Base-by-base conservation (phyloP, 345 rosid species). In the Erucastrum elatum region DNA sequence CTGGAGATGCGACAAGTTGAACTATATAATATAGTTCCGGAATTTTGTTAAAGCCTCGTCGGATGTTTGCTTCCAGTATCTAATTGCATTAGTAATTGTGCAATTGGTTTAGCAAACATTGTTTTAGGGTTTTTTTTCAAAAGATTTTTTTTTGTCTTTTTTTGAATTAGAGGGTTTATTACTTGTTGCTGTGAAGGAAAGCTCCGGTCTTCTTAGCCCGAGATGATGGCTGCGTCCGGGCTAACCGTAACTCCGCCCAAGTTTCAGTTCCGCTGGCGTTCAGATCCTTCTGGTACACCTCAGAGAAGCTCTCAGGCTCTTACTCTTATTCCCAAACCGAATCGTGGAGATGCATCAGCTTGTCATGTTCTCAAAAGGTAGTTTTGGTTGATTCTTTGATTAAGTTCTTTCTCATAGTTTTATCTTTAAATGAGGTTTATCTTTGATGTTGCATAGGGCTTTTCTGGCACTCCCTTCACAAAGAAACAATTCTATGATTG, bases 171-270 rank as follows among this genome's bases (percentile, higher is more conserved):
- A 73, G 74, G 75, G 60, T 21, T 21, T 21, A 65, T 74, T 74
- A 78, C 26, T 51, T 53, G 31, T 65, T 69, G 72, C 10, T 74
- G 71, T 74, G 49, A 62, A 30, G 65, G 16, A 73, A 37, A 79
- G 58, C 49, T 60, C 55, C 53, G 17, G 41, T 30, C 71, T 0
- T 21, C 74, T 41, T 30, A 16, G 17, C 33, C 68, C 64, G 85
- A 77, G 81, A 92, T 92, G 97, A 76, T 92, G 97, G 76, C 80
- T 71, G 82, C 88, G 10, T 86, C 90, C 31, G 97, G 97, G 46
- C 79, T 92, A 41, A 82, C 82, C 6, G 79, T 77, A 79, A 81
- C 84, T 86, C 89, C 92, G 8, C 82, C 91, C 62, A 80, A 85
- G 76, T 86, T 86, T 64, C 86, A 78, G 79, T 80, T 86, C 63